Conservation (phyloP, 345 rosid genomes). For the Luvunga scandens region DNA sequence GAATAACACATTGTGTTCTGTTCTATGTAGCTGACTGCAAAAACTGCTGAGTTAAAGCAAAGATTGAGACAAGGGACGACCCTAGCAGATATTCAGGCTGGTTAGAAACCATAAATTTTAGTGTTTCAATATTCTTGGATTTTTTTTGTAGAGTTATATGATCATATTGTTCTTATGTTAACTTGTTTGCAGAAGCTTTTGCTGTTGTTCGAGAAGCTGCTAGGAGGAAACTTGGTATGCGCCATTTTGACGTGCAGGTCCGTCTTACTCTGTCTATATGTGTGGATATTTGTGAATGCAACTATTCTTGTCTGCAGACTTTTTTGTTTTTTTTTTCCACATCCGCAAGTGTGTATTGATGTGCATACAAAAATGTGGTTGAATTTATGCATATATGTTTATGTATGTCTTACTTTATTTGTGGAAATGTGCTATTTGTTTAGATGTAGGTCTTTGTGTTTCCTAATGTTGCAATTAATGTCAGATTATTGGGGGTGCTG, state of each 20-base stretch:
- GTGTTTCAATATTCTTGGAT: background rate
- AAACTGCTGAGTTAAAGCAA: conserved; percentile 68
- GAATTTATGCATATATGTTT: background rate
- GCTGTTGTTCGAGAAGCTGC: conserved; percentile 98
- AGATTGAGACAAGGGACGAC: conserved; percentile 65
- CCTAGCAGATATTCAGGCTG: conserved; percentile 83
- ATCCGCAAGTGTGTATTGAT: background rate
- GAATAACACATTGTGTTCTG: conserved; percentile 4
- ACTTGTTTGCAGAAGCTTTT: conserved; percentile 62
- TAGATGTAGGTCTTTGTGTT: conserved; percentile 16
- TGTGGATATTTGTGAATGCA: background rate
- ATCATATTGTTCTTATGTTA: background rate
- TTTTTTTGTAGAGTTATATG: background rate
- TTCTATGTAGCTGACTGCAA: conserved; percentile 57
- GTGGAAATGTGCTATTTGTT: background rate
- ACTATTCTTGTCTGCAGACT: background rate
- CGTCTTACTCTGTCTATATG: background rate
- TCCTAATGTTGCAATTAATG: conserved; percentile 17
- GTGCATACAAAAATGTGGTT: background rate
- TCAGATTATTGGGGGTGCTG: conserved; percentile 95
- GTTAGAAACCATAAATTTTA: conserved; percentile 35
- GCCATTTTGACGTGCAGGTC: conserved; percentile 99
- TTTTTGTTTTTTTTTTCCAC: background rate
- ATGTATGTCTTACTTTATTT: background rate
- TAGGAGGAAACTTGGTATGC: conserved; percentile 95